These are phyloP conservation scores for Leptomonas seymouri DNA, from an alignment of 208 protist species.

Conservation along the genomic window DNA sequence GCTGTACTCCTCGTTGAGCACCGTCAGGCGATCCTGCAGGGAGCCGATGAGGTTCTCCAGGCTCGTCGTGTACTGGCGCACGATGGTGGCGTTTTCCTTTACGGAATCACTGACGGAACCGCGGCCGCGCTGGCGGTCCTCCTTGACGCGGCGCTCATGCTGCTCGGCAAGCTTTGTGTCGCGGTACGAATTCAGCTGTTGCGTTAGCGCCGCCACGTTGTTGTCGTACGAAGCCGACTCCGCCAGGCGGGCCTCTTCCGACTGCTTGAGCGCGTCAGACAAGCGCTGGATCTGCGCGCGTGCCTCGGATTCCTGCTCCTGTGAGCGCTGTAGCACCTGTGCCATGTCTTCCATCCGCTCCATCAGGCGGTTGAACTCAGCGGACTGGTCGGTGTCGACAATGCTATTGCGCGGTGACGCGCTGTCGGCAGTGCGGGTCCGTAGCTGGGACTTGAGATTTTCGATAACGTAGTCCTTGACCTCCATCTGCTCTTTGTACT, in stretches of 20 bases:
- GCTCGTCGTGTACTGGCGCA: slow-evolving; percentile 74
- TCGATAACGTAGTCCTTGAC: slow-evolving; percentile 84
- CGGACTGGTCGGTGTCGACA: slow-evolving; percentile 48
- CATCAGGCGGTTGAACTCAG: slow-evolving; percentile 74
- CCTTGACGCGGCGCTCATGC: slow-evolving; percentile 50
- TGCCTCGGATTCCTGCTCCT: slow-evolving; percentile 70
- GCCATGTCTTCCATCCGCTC: slow-evolving; percentile 83
- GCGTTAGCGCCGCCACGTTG: slow-evolving; percentile 57
- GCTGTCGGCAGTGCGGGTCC: slow-evolving; percentile 46
- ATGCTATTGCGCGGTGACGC: slow-evolving; percentile 32
- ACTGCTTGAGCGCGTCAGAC: slow-evolving; percentile 62
- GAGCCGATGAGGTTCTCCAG: slow-evolving; percentile 72
- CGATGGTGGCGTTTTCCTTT: slow-evolving; percentile 77
- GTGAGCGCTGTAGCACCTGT: slow-evolving; percentile 63
- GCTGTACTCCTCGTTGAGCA: slow-evolving; percentile 64
- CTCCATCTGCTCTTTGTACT: slow-evolving; percentile 79
- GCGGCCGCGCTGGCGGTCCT: slow-evolving; percentile 35
- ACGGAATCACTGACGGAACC: slow-evolving; percentile 32
- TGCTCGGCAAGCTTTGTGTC: slow-evolving; percentile 74
- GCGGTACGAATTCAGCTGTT: slow-evolving; percentile 64
- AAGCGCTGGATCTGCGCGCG: slow-evolving; percentile 61
- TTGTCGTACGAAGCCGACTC: slow-evolving; percentile 77
- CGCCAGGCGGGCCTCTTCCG: slow-evolving; percentile 66
- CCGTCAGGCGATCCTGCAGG: slow-evolving; percentile 61
- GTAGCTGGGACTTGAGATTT: slow-evolving; percentile 71